A percentile compares a stretch with the other conserved stretches of the same genome.
Evolutionary conservation across 495 filamentous ascomycete genomes (phyloP).

Genomic region (Xylaria telfairii): DNA sequence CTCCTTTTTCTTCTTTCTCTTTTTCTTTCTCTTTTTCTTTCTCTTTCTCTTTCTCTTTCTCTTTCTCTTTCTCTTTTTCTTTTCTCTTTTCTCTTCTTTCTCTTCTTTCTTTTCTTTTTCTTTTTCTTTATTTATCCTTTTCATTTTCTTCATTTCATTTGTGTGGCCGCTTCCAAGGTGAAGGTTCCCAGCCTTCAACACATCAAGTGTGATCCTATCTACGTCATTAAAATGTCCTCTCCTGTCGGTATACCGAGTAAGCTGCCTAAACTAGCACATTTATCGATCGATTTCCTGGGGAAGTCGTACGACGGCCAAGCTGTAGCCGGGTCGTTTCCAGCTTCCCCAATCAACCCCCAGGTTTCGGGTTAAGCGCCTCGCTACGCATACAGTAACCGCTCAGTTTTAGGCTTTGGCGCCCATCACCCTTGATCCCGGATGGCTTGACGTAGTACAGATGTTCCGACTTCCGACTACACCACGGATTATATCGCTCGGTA

Average conservation of each 20-base stretch:
- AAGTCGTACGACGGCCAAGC: not conserved
- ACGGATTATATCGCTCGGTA: too few species aligned
- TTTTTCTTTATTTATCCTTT: too few species aligned
- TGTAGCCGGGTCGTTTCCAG: not conserved
- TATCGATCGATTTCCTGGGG: not conserved
- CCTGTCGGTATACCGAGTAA: not conserved
- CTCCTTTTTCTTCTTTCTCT: too few species aligned
- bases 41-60: too few species aligned
- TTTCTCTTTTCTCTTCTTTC: too few species aligned
- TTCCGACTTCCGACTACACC: too few species aligned
- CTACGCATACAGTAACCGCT: too few species aligned
- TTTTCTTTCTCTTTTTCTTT: too few species aligned
- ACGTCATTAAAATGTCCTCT: not conserved
- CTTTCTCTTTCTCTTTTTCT: too few species aligned
- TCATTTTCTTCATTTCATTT: too few species aligned
- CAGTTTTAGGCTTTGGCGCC: not conserved
- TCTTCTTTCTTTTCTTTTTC: too few species aligned
- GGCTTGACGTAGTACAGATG: not conserved
- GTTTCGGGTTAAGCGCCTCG: slow-evolving; percentile 2
- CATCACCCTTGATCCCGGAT: not conserved
- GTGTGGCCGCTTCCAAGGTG: not conserved
- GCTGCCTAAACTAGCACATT: not conserved
- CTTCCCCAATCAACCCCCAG: not conserved
- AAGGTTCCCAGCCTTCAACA: not conserved
- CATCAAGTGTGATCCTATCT: not conserved